phyloP scores from a whole-genome alignment of 1,139 yeast genomes.

The Geotrichum europaeum region DNA sequence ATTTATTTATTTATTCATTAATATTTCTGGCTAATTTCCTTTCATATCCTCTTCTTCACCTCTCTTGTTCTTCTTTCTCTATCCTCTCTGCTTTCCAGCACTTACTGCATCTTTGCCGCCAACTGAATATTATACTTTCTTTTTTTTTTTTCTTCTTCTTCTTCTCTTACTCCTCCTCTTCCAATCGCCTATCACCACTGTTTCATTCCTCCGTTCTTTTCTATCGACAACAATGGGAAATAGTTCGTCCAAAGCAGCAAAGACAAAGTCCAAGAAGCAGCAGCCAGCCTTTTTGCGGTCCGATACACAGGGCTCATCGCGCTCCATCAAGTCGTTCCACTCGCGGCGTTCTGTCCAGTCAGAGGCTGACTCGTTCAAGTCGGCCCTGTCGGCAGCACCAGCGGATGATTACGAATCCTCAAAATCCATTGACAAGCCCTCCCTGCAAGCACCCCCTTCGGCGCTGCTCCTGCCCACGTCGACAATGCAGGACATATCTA shows the following conservation, averaged over 20 bases:
- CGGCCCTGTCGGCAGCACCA: conserved; percentile 20
- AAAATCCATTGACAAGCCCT: not conserved
- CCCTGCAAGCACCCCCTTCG: conserved; percentile 2
- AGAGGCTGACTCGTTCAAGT: conserved; percentile 27
- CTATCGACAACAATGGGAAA: conserved; percentile 31
- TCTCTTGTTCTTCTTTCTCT: not conserved
- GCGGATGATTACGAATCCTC: conserved; percentile 6
- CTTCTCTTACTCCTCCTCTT: not conserved
- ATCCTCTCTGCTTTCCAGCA: not conserved
- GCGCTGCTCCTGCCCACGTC: not conserved
- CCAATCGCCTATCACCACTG: not conserved
- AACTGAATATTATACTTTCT: not conserved
- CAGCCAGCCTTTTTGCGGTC: conserved; percentile 32
- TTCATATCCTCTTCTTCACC: not conserved
- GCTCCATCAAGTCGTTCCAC: conserved; percentile 33
- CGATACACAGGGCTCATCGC: conserved; percentile 40
- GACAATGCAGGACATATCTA: not conserved
- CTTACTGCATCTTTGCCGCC: not conserved
- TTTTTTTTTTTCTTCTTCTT: not conserved
- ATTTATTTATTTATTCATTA: not conserved
- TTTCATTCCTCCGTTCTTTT: not conserved
- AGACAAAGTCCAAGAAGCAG: conserved; percentile 27
- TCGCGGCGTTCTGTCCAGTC: conserved; percentile 28
- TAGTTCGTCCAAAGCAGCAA: conserved; percentile 27
- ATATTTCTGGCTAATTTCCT: not conserved